Conservation (phyloP, 2,329 filamentous ascomycete genomes). For the Fusarium sp. region DNA sequence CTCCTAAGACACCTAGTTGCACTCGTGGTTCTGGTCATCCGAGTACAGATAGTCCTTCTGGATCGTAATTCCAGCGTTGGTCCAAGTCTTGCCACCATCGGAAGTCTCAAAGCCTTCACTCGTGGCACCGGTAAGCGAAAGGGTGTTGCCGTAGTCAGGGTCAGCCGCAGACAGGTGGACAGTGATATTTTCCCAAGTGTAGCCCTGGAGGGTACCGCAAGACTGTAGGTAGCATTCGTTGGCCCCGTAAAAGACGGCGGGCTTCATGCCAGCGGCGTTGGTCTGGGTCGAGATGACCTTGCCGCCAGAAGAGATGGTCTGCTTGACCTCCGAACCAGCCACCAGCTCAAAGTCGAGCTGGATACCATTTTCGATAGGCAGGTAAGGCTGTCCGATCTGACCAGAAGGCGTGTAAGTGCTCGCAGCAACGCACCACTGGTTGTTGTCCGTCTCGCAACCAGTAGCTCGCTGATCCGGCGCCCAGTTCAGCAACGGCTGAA, state of each 20-base stretch:
- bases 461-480: constrained; percentile 14
- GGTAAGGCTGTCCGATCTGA: constrained; percentile 13
- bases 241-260: constrained; percentile 25
- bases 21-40: constrained; percentile 26
- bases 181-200: constrained; percentile 24
- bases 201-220: constrained; percentile 14
- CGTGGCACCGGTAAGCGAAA: constrained; percentile 8
- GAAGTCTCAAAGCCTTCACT: constrained; percentile 15
- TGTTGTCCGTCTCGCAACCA: constrained; percentile 24
- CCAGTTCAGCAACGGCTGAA: constrained; percentile 28
- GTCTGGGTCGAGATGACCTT: constrained; percentile 25
- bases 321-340: constrained; percentile 10
- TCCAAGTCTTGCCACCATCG: constrained; percentile 30
- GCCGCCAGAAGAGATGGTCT: constrained; percentile 20
- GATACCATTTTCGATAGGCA: constrained; percentile 3
- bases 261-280: constrained; percentile 29
- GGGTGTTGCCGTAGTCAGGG: constrained; percentile 15
- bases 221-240: constrained; percentile 31
- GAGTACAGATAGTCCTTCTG: constrained; percentile 27
- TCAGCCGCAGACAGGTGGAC: constrained; percentile 20
- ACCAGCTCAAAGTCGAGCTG: constrained; percentile 26
- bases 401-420: constrained; percentile 22
- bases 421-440: constrained; percentile 21
- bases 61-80: constrained; percentile 13
- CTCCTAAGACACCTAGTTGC: background rate